Evolutionary conservation across 2,329 filamentous ascomycete species (phyloP).

Genomic region (Trichoderma aggressivum): DNA sequence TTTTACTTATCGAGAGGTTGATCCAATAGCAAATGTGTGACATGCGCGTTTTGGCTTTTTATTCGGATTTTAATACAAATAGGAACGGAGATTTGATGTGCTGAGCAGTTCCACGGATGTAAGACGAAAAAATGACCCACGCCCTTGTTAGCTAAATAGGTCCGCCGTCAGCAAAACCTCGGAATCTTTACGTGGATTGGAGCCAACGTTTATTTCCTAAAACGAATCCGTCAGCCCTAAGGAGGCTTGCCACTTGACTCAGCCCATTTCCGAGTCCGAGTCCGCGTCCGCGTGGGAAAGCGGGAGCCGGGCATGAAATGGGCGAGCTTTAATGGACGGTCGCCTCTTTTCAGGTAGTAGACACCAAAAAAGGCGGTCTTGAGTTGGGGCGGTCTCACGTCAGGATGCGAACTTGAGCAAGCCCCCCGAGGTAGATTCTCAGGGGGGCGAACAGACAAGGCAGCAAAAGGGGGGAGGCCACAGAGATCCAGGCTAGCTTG

Average conservation of each 20-base stretch:
- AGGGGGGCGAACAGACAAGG: too few relatives aligned
- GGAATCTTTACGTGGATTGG: background rate
- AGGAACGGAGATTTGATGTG: too few relatives aligned
- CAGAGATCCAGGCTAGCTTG: too few relatives aligned
- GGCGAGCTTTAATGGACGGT: background rate
- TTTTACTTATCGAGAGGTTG: background rate
- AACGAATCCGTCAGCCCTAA: background rate
- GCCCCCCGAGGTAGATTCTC: background rate
- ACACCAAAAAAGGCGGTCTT: too few relatives aligned
- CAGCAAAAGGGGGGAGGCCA: too few relatives aligned
- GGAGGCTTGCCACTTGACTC: background rate
- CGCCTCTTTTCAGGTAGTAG: too few relatives aligned
- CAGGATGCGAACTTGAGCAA: background rate
- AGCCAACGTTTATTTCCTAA: background rate
- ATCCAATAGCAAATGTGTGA: background rate
- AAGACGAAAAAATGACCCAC: background rate
- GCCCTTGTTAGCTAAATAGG: background rate
- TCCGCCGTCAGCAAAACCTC: background rate
- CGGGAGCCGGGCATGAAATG: background rate
- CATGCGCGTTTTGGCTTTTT: background rate
- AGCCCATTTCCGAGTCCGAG: background rate
- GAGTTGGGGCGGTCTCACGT: background rate
- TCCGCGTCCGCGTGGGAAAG: background rate
- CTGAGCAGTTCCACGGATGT: background rate
- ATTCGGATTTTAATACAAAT: background rate